phyloP scores from a whole-genome alignment of 768 basidiomycete genomes.

The Serpula lacrymans region DNA sequence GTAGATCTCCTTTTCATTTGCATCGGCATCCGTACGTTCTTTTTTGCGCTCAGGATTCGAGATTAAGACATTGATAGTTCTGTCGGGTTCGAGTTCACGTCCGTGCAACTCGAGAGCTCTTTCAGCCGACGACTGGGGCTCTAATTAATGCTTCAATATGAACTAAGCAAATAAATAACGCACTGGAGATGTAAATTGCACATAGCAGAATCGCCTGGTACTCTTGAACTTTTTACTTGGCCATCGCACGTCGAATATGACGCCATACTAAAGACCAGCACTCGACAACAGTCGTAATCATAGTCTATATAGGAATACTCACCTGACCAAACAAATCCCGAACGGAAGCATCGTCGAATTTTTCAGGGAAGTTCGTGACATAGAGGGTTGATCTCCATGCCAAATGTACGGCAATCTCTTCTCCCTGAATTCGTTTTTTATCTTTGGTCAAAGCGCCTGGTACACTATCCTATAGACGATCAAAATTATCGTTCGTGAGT shows the following conservation, averaged over 20 bases:
- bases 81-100: slow-evolving; percentile 65
- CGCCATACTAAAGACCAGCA: slow-evolving; percentile 63
- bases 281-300: background rate
- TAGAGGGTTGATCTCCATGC: slow-evolving; percentile 95
- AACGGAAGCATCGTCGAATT: slow-evolving; percentile 72
- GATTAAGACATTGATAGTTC: slow-evolving; percentile 71
- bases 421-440: slow-evolving; percentile 77
- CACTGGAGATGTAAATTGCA: slow-evolving; percentile 87
- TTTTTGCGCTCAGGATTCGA: slow-evolving; percentile 91
- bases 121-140: slow-evolving; percentile 59
- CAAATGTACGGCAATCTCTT: slow-evolving; percentile 81
- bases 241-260: slow-evolving; percentile 93
- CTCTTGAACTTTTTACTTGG: slow-evolving; percentile 96
- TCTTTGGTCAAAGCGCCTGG: slow-evolving; percentile 91
- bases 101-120: slow-evolving; percentile 79
- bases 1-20: slow-evolving; percentile 82
- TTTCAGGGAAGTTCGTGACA: slow-evolving; percentile 92
- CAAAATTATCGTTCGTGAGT: too few species aligned
- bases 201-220: slow-evolving; percentile 89
- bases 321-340: slow-evolving; percentile 79
- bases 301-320: slow-evolving; percentile 11
- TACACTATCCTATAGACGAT: slow-evolving; percentile 59
- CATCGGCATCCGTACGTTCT: slow-evolving; percentile 84
- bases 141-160: background rate
- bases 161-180: slow-evolving; percentile 22